Evolutionary conservation across 2,329 filamentous ascomycete genomes (phyloP).

Genomic region (Botrytis squamosa): DNA sequence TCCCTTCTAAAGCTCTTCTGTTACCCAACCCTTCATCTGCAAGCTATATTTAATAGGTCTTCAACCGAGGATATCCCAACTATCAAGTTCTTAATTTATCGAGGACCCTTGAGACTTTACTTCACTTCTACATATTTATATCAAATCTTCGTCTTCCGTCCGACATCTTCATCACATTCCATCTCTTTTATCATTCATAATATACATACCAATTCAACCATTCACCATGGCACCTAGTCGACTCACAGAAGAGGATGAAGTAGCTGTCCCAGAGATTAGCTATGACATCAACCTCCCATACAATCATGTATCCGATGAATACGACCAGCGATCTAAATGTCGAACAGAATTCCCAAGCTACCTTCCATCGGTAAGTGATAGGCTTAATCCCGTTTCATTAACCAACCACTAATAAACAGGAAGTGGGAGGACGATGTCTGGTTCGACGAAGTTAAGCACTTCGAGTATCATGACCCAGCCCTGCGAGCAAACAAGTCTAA

Average conservation of each 20-base stretch:
- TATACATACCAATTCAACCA: neutral
- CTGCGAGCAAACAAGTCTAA: conserved; percentile 61
- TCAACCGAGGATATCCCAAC: conserved; percentile 1
- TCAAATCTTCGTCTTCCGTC: conserved; percentile 13
- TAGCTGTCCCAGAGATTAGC: conserved; percentile 28
- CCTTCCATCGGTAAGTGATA: conserved; percentile 40
- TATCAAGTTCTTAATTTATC: neutral
- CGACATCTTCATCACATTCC: conserved; percentile 3
- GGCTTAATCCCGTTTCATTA: neutral
- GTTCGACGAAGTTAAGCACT: conserved; percentile 46
- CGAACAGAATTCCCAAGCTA: conserved; percentile 45
- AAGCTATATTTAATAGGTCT: neutral
- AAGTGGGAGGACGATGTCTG: conserved; percentile 46
- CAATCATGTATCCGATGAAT: conserved; percentile 40
- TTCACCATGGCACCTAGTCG: conserved; percentile 31
- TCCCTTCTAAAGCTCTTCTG: conserved; percentile 6
- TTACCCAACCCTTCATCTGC: conserved; percentile 8
- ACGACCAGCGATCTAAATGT: conserved; percentile 40
- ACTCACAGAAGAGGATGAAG: conserved; percentile 25
- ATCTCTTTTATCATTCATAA: neutral
- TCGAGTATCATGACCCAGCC: conserved; percentile 48
- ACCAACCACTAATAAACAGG: conserved; percentile 15
- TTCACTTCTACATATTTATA: conserved; percentile 16
- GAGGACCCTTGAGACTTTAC: neutral
- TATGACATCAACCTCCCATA: conserved; percentile 53